Conservation (phyloP, 2,329 filamentous ascomycete species). For the Zymoseptoria tritici region DNA sequence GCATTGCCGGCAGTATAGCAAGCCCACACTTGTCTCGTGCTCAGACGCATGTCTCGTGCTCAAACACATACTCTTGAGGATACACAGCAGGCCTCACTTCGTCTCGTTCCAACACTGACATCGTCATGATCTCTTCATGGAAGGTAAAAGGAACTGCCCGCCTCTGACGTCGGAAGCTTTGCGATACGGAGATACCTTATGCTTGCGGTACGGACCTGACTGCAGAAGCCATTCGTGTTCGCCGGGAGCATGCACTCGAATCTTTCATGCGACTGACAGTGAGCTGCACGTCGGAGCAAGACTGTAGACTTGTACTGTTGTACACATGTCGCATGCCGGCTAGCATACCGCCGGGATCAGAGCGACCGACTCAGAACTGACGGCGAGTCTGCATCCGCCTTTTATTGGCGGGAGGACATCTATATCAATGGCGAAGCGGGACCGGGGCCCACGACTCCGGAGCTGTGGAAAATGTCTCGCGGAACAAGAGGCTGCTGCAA, state of each 20-base stretch:
- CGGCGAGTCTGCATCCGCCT: background rate
- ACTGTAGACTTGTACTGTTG: background rate
- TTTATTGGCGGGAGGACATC: background rate
- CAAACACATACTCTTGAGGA: background rate
- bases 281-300: background rate
- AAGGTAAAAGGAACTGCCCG: background rate
- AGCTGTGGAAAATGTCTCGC: background rate
- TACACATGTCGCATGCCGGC: background rate
- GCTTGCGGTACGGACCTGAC: background rate
- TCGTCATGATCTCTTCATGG: background rate
- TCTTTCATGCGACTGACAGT: background rate
- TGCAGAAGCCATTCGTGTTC: background rate
- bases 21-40: background rate
- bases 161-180: background rate
- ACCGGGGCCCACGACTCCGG: background rate
- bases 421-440: background rate
- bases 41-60: background rate
- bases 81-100: background rate
- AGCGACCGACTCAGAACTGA: background rate
- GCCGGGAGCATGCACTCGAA: background rate
- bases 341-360: background rate
- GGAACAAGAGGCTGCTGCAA: background rate
- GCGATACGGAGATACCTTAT: background rate
- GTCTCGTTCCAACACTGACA: background rate
- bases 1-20: background rate